Evolutionary conservation across 768 basidiomycete genomes (phyloP).

Genomic region (Suillus paluster): DNA sequence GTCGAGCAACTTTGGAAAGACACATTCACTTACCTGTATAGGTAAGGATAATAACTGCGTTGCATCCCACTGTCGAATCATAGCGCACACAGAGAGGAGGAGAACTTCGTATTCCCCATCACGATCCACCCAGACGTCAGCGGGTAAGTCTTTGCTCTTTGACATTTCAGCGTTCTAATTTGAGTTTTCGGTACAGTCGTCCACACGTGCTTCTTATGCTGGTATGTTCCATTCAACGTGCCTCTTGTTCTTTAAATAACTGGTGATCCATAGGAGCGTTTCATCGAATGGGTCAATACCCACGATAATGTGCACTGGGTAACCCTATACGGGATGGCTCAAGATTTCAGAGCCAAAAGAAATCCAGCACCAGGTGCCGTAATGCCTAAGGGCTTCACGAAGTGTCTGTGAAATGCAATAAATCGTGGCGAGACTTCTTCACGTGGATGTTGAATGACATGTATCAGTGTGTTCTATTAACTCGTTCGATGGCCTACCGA

Average conservation of each 20-base stretch:
- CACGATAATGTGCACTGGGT: conserved; percentile 75
- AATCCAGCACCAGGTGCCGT: conserved; percentile 50
- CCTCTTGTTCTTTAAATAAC: not conserved
- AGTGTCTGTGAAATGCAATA: conserved; percentile 4
- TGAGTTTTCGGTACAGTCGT: conserved; percentile 40
- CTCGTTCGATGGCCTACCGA: not conserved
- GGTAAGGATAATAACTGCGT: conserved; percentile 34
- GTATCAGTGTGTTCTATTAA: not conserved
- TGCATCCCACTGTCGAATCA: not conserved
- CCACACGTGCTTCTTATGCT: conserved; percentile 79
- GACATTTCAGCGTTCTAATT: conserved; percentile 2
- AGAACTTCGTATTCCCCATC: conserved; percentile 72
- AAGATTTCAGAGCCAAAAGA: conserved; percentile 60
- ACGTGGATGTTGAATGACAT: not conserved
- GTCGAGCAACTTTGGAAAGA: conserved; percentile 80
- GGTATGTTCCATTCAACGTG: conserved; percentile 36
- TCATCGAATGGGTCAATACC: conserved; percentile 76
- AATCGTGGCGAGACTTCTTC: conserved; percentile 1
- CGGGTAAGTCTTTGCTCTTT: conserved; percentile 46
- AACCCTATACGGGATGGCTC: conserved; percentile 68
- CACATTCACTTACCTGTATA: conserved; percentile 69
- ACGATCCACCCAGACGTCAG: conserved; percentile 82
- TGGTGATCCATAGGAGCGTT: conserved; percentile 52
- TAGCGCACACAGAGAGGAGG: conserved; percentile 54
- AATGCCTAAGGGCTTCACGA: conserved; percentile 54